Percentiles rank a stretch among this genome's conserved stretches.
Evolutionary conservation across 169 alveolate genomes (phyloP).

Genomic region (Plasmodium chabaudi): DNA sequence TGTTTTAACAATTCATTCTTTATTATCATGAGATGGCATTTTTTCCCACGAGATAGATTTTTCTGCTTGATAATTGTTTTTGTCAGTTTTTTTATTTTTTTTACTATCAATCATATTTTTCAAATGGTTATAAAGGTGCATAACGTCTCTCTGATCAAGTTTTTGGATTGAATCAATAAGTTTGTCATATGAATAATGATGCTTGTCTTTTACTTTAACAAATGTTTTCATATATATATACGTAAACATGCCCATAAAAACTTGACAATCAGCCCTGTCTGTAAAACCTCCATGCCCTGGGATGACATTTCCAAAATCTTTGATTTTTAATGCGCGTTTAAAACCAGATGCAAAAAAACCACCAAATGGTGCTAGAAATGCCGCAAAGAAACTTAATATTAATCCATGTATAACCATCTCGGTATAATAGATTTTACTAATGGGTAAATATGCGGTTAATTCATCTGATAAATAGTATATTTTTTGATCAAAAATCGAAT

Average conservation of each 20-base stretch:
- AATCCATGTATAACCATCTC: slow-evolving; percentile 92
- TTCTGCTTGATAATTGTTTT: background rate
- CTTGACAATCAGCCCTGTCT: slow-evolving; percentile 99
- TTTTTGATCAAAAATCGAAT: slow-evolving; percentile 76
- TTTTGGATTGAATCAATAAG: slow-evolving; percentile 63
- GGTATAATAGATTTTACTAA: slow-evolving; percentile 60
- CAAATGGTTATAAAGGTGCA: slow-evolving; percentile 40
- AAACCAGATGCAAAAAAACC: slow-evolving; percentile 99
- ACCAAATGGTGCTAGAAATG: slow-evolving; percentile 99
- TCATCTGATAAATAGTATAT: slow-evolving; percentile 55
- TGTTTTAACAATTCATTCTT: background rate
- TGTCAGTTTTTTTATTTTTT: slow-evolving; percentile 6
- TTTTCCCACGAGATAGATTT: background rate
- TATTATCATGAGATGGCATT: background rate
- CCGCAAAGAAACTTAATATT: slow-evolving; percentile 95
- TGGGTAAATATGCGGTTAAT: slow-evolving; percentile 38
- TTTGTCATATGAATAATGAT: slow-evolving; percentile 48
- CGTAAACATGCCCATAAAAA: slow-evolving; percentile 92
- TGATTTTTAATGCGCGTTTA: slow-evolving; percentile 97
- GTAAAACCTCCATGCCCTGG: slow-evolving; percentile 99
- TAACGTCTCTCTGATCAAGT: slow-evolving; percentile 43
- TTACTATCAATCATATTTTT: slow-evolving; percentile 56
- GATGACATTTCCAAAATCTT: slow-evolving; percentile 98
- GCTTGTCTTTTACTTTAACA: slow-evolving; percentile 33
- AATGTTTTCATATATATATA: slow-evolving; percentile 86